Base-by-base conservation (phyloP, 768 basidiomycete genomes). In the Agrocybe pediades region DNA sequence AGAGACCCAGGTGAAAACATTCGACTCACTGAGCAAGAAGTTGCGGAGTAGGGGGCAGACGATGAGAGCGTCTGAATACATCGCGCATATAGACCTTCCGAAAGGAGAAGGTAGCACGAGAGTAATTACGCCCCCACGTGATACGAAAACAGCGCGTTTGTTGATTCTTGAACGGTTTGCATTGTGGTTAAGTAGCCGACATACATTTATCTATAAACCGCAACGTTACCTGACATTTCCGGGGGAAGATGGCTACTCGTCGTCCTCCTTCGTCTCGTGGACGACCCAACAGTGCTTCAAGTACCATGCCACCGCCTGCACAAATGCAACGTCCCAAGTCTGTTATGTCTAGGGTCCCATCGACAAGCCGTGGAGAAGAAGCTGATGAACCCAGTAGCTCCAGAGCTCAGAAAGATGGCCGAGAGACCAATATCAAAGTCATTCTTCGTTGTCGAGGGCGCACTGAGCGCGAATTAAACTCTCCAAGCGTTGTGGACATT, bases 381-480 rank as follows among this genome's bases (percentile, higher is more conserved):
- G 39, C 42, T 7, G 55, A 45, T 44, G 20, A 45, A 25, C 2
- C 30, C n/a, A 40, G 30, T 19, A 27, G 44, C 25, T 46, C 42
- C 27, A 58, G 51, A 51, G 36, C 47, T 29, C 57, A 70, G 46
- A 65, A 48, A 19, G 76, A 76, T n/a, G 84, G 82, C 21, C 64
- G 75, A 3, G 93, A 90, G 66, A 85, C 85, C 7, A 92, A 97
- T 64, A 98, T 99, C 11, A 89, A 93, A 68, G 96, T 99, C 16
- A 92, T 94, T 9, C 83, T 98, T 42, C 85, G 96, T 16, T 96
- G 91, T 68, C 80, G 96, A 65, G 84, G 84, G 27, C 87, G 94
- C 23, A 95, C 92, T 1, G 84, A 90, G 50, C 85, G 86, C 53
- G 95, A 98, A 70, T 80, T 95, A 2, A 88, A 87, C 54, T 94